phyloP scores from a whole-genome alignment of 75 land plant species.

The Larix kaempferi region DNA sequence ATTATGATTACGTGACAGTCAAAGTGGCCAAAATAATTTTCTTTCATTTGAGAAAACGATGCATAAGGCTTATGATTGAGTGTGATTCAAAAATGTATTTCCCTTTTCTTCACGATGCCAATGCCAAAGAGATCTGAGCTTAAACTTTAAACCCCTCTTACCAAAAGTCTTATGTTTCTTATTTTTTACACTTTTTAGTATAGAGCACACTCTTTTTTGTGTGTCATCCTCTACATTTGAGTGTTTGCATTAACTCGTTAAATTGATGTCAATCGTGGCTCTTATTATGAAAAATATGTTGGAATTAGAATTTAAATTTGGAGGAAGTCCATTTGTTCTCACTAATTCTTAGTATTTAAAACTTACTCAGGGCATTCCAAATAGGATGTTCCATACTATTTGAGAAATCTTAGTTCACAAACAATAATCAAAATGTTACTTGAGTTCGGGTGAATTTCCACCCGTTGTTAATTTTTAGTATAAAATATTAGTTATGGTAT shows the following conservation, averaged over 20 bases:
- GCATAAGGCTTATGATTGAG: background rate
- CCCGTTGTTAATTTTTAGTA: no score
- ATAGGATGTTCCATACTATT: no score
- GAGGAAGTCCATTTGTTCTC: no score
- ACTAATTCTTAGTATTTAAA: no score
- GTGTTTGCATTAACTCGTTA: background rate
- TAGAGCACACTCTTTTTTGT: background rate
- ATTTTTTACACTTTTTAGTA: background rate
- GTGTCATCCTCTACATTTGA: background rate
- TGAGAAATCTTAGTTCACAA: no score
- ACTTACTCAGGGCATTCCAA: no score
- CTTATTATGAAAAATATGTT: background rate
- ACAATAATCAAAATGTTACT: no score
- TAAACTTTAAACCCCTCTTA: background rate
- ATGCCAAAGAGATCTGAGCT: background rate
- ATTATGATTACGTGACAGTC: background rate
- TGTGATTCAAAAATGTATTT: constrained; percentile 1
- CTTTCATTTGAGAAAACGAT: background rate
- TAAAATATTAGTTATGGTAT: no score
- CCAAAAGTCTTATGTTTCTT: background rate
- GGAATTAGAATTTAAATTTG: no score
- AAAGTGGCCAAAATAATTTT: background rate
- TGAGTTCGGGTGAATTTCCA: no score
- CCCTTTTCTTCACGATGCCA: background rate
- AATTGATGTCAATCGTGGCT: background rate